Base-by-base conservation (phyloP, 108 stramenopile species). In the Seminavis robusta region DNA sequence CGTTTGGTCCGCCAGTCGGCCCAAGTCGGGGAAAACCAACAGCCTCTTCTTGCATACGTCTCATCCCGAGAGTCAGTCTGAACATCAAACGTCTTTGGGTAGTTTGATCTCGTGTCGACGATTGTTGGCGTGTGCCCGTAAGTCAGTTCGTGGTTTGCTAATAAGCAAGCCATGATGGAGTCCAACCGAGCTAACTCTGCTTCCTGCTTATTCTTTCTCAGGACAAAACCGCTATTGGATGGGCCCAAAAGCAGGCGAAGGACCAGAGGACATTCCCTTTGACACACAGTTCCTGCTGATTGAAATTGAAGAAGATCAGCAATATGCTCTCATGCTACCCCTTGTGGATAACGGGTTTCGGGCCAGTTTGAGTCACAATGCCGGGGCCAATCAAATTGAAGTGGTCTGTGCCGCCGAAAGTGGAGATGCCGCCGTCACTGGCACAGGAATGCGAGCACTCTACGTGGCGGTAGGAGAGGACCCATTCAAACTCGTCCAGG, bases 221-320 rank as follows among this genome's bases (percentile, higher is more conserved):
- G 47, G 74, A 28, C 30, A 60, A 16, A 76, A 56, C 11, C 56
- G 74, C 2, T 76, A 76, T 41, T 76, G 74, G 74, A 76, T 76
- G 74, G 74, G 68, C 11, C 74, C 68, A 0, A 43, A 49, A 9
- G 65, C 66, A 61, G 67, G 63, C 47, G 59, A 20, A 4, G 13
- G 25, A 1, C 42, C 30, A 0, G 51, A 52, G 6, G 33, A 33
- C 0, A 52, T 76, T 46, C 74, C 74, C 0, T 23, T 70, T 9
- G 74, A 76, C 44, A 76, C 74, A 20, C 74, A 76, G 37, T 76
- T 70, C 52, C 47, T 76, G 4, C 38, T 76, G 43, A 34, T 70
- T 10, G 64, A 76, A 70, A 25, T 69, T 27, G 36, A 52, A 37
- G 43, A 52, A 24, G 36, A 48, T 33, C 46, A 33, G 15, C 43